Evolutionary conservation across 2,329 filamentous ascomycete genomes (phyloP).

Genomic region (Trichoderma cornu-damae): DNA sequence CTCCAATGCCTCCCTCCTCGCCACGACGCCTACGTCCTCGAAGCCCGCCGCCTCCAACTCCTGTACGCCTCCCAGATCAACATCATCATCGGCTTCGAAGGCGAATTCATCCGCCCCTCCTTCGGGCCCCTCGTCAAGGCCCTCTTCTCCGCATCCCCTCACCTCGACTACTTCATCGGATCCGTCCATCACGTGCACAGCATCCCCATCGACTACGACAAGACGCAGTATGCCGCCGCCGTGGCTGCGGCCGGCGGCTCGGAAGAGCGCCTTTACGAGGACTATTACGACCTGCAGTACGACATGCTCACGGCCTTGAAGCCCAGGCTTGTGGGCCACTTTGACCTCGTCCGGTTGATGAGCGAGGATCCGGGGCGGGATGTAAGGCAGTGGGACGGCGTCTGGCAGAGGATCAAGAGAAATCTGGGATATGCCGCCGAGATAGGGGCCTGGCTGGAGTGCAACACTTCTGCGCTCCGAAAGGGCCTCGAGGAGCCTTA

Average conservation of each 20-base stretch:
- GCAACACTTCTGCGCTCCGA: constrained; percentile 80
- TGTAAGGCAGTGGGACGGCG: constrained; percentile 51
- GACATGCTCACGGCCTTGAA: constrained; percentile 69
- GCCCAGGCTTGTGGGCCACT: constrained; percentile 83
- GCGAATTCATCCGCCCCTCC: constrained; percentile 78
- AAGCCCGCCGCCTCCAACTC: constrained; percentile 67
- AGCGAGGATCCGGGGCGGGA: constrained; percentile 63
- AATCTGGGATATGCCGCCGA: constrained; percentile 67
- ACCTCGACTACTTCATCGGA: constrained; percentile 85
- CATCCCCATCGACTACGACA: constrained; percentile 85
- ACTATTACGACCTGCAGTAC: constrained; percentile 84
- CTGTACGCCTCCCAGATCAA: constrained; percentile 67
- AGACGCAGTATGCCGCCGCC: constrained; percentile 53
- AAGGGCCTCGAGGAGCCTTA: constrained; percentile 93
- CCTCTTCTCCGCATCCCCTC: constrained; percentile 57
- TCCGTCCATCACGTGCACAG: constrained; percentile 86
- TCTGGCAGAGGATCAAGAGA: constrained; percentile 69
- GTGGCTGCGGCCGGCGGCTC: constrained; percentile 38
- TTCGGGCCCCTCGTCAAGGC: constrained; percentile 56
- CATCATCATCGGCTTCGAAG: constrained; percentile 85
- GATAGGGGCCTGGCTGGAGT: constrained; percentile 80
- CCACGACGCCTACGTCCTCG: constrained; percentile 67
- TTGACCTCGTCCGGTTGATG: constrained; percentile 82
- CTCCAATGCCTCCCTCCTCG: constrained; percentile 47
- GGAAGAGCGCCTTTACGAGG: constrained; percentile 70